phyloP scores from a whole-genome alignment of 768 basidiomycete species.

The Rhodotorula toruloides region DNA sequence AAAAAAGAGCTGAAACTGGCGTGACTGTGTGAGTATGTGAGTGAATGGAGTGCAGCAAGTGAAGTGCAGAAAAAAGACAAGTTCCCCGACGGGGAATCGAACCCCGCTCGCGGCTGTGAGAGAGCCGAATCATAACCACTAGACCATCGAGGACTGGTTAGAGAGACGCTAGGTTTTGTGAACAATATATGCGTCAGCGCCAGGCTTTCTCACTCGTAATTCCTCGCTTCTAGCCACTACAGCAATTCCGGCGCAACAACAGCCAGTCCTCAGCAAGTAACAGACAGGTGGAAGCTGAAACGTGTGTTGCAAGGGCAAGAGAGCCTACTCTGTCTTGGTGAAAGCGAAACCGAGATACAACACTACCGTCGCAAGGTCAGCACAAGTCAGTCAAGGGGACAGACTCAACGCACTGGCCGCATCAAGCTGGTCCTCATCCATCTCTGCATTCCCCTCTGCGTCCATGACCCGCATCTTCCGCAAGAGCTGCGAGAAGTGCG shows the following conservation, averaged over 20 bases:
- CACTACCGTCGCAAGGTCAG: conserved; percentile 9
- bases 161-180: too few relatives aligned
- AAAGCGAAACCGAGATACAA: conserved; percentile 38
- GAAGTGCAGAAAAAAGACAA: background rate
- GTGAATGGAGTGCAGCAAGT: too few relatives aligned
- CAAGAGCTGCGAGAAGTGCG: conserved; percentile 77
- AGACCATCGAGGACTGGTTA: background rate
- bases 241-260: too few relatives aligned
- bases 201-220: too few relatives aligned
- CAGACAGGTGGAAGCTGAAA: too few relatives aligned
- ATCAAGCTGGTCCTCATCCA: conserved; percentile 96
- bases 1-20: too few relatives aligned
- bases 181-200: too few relatives aligned
- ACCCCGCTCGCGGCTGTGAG: conserved; percentile 2
- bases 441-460: conserved; percentile 73
- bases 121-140: conserved; percentile 3
- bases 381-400: background rate
- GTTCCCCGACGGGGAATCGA: conserved; percentile 12
- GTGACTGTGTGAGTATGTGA: too few relatives aligned
- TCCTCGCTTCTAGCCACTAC: too few relatives aligned
- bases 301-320: too few relatives aligned
- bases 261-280: too few relatives aligned
- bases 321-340: conserved; percentile 12
- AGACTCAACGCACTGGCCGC: conserved; percentile 73
- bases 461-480: conserved; percentile 89